Percentiles rank a stretch among this genome's conserved stretches.
Evolutionary conservation across 495 filamentous ascomycete genomes (phyloP).

Genomic region (Penicillium desertorum): DNA sequence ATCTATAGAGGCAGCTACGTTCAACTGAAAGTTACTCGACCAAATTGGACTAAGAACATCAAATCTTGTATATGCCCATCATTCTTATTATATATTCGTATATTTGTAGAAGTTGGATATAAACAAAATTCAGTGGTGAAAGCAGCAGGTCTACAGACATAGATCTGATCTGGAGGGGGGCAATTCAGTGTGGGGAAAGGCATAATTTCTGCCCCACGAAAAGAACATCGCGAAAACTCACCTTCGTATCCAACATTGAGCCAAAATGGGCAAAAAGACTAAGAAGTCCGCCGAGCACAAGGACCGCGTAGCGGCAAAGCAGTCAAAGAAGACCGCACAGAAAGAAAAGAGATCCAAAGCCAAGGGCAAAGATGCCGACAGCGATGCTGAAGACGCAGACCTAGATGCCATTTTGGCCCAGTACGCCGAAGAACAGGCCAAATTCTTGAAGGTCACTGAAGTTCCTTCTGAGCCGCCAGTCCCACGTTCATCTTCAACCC

Average conservation of each 20-base stretch:
- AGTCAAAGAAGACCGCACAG: conserved; percentile 61
- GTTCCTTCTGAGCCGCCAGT: conserved; percentile 69
- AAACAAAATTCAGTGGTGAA: background rate
- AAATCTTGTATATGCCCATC: background rate
- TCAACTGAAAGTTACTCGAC: background rate
- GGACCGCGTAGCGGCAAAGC: conserved; percentile 54
- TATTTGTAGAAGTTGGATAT: background rate
- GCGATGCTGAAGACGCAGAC: conserved; percentile 89
- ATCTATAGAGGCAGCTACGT: conserved; percentile 4
- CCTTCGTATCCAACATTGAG: conserved; percentile 22
- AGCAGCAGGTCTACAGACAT: background rate
- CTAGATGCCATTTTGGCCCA: conserved; percentile 94
- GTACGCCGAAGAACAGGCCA: conserved; percentile 79
- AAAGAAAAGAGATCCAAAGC: conserved; percentile 75
- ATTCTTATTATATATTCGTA: background rate
- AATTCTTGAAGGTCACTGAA: conserved; percentile 92
- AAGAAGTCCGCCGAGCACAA: conserved; percentile 58
- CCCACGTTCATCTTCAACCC: conserved; percentile 71
- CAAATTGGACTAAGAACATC: background rate
- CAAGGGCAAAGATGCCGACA: conserved; percentile 61
- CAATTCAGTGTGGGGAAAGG: conserved; percentile 23
- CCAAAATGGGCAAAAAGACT: conserved; percentile 50
- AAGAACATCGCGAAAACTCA: conserved; percentile 13
- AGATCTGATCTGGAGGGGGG: conserved; percentile 12
- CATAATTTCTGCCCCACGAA: conserved; percentile 33